These are phyloP conservation scores for Triticum aestivum DNA, from an alignment of 176 grass and related monocot genomes.

Conservation along the genomic window DNA sequence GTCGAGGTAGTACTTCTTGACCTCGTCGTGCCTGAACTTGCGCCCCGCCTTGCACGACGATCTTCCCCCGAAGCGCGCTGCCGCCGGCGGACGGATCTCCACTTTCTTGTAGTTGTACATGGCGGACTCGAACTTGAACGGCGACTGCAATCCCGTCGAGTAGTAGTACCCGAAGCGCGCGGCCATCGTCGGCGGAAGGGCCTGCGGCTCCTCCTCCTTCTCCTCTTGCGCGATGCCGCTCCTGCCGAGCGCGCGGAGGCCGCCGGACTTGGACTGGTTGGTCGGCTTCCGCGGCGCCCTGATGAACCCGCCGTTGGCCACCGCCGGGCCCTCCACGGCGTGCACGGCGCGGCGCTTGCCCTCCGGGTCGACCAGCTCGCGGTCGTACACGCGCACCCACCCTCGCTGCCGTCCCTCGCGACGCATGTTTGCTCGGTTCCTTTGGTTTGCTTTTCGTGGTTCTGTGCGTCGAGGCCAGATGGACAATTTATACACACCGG, in stretches of 20 bases:
- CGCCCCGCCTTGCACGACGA: background rate
- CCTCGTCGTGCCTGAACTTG: background rate
- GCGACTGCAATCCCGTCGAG: background rate
- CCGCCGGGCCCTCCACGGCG: background rate
- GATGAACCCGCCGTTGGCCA: slow-evolving; percentile 24
- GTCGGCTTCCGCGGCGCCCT: slow-evolving; percentile 7
- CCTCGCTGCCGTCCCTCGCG: slow-evolving; percentile 38
- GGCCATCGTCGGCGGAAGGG: background rate
- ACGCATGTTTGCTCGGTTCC: slow-evolving; percentile 12
- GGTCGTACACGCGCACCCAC: slow-evolving; percentile 32
- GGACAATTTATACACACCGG: background rate
- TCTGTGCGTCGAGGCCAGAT: background rate
- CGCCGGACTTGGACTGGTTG: background rate
- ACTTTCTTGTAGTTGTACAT: background rate
- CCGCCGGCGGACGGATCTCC: background rate
- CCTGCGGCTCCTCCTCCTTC: background rate
- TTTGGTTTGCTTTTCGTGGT: background rate
- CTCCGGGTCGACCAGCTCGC: slow-evolving; percentile 9
- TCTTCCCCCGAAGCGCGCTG: background rate
- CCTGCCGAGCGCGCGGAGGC: background rate
- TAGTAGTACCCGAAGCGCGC: background rate
- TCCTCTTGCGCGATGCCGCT: background rate
- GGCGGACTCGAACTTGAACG: background rate
- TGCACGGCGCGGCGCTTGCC: slow-evolving; percentile 24
- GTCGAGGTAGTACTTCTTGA: background rate